Evolutionary conservation across 2,329 filamentous ascomycete species (phyloP).

Genomic region (Colletotrichum eleusines): DNA sequence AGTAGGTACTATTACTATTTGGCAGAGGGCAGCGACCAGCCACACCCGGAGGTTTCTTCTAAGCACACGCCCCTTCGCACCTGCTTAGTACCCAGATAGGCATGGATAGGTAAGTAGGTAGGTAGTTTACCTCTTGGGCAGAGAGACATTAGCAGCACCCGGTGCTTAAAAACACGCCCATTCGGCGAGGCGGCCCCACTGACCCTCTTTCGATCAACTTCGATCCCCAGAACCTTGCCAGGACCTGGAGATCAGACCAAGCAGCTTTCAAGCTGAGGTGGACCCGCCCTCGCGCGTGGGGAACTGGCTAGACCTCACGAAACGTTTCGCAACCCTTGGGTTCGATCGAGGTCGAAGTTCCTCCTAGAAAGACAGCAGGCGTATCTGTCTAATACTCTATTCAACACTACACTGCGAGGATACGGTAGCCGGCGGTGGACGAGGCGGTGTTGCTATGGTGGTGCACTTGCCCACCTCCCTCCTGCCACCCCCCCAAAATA

Average conservation of each 20-base stretch:
- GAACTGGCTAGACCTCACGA: conserved; percentile 40
- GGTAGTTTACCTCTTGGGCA: neutral
- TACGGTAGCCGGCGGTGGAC: neutral
- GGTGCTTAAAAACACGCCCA: neutral
- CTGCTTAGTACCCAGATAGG: neutral
- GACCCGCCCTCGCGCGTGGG: conserved; percentile 39
- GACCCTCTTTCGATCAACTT: conserved; percentile 39
- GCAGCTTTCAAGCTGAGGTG: conserved; percentile 49
- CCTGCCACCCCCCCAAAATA: neutral
- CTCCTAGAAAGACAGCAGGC: conserved; percentile 18
- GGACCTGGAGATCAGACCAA: conserved; percentile 52
- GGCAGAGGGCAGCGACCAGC: neutral
- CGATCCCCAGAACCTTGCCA: conserved; percentile 43
- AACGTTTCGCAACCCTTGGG: conserved; percentile 38
- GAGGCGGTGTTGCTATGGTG: neutral
- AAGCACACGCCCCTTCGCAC: neutral
- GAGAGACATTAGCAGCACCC: neutral
- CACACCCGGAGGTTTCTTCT: neutral
- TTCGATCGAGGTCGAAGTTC: conserved; percentile 25
- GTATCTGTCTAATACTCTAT: too few relatives aligned
- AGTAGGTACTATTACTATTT: too few relatives aligned
- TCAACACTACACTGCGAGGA: too few relatives aligned
- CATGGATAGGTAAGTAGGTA: too few relatives aligned
- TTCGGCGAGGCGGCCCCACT: conserved; percentile 13
- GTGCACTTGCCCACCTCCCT: neutral